Percentiles rank a stretch among this genome's conserved stretches.
Evolutionary conservation across 345 rosid species (phyloP).

Genomic region (Adansonia digitata): DNA sequence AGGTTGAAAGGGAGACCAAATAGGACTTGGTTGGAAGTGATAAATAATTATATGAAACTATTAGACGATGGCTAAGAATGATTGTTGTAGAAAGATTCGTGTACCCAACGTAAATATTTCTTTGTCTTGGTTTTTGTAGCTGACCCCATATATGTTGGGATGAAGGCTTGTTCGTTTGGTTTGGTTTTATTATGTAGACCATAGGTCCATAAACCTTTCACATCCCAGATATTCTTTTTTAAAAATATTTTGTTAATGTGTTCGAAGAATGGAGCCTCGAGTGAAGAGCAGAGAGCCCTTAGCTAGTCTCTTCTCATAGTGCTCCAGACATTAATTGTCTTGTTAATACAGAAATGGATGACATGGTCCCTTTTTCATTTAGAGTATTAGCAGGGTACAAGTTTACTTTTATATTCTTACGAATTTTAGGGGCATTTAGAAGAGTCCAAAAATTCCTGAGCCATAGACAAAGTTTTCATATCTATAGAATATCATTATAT

Average conservation of each 20-base stretch:
- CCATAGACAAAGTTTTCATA: neutral
- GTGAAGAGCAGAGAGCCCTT: constrained; percentile 50
- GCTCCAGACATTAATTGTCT: constrained; percentile 50
- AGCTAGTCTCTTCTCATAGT: constrained; percentile 67
- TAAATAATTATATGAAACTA: neutral
- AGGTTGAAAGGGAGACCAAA: neutral
- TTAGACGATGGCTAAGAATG: too few species aligned
- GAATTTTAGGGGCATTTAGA: neutral
- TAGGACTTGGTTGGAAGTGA: neutral
- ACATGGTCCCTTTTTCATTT: constrained; percentile 27
- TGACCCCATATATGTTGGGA: neutral
- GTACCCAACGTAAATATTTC: neutral
- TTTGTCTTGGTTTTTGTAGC: neutral
- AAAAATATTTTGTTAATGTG: neutral
- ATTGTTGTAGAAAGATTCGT: neutral
- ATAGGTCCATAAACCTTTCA: neutral
- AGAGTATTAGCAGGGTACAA: constrained; percentile 26
- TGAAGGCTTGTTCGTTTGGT: neutral
- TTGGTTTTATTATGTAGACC: neutral
- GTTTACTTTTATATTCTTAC: neutral
- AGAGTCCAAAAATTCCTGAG: neutral
- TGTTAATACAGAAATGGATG: constrained; percentile 29
- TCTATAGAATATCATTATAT: neutral
- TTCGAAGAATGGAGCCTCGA: constrained; percentile 43
- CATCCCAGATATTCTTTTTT: neutral